Evolutionary conservation across 2,329 filamentous ascomycete species (phyloP).

Genomic region (Aureobasidium sp.): DNA sequence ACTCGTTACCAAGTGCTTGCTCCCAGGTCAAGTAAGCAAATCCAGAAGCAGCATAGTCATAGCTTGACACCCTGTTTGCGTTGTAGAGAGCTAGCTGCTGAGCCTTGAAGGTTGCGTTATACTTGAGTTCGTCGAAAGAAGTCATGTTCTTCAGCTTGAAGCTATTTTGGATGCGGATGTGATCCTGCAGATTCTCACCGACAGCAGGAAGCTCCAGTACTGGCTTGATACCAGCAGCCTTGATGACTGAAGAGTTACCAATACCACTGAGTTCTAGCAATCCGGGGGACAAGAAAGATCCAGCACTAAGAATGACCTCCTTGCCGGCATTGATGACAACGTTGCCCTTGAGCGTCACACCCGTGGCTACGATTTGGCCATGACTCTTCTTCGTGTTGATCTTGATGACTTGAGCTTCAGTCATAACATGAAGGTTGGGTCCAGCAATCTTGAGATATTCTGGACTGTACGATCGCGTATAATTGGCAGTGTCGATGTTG

Average conservation of each 20-base stretch:
- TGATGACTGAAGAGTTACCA: conserved; percentile 45
- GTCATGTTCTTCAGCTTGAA: conserved; percentile 34
- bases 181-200: conserved; percentile 56
- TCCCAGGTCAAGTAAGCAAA: conserved; percentile 42
- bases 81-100: conserved; percentile 24
- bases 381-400: conserved; percentile 36
- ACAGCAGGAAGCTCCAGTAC: conserved; percentile 44
- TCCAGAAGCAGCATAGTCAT: conserved; percentile 27
- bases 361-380: conserved; percentile 30
- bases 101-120: conserved; percentile 23
- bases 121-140: conserved; percentile 22
- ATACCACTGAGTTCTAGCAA: conserved; percentile 67
- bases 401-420: conserved; percentile 42
- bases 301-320: conserved; percentile 62
- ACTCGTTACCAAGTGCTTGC: conserved; percentile 38
- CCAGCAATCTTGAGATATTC: conserved; percentile 10
- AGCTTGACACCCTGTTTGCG: conserved; percentile 26
- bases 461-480: conserved; percentile 25
- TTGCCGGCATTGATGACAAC: conserved; percentile 33
- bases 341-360: conserved; percentile 36
- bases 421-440: conserved; percentile 46
- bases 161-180: conserved; percentile 33
- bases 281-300: conserved; percentile 61
- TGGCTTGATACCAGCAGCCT: conserved; percentile 42
- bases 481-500: conserved; percentile 18